phyloP scores from a whole-genome alignment of 179 eudicot genomes.

The Beta lomatogona region DNA sequence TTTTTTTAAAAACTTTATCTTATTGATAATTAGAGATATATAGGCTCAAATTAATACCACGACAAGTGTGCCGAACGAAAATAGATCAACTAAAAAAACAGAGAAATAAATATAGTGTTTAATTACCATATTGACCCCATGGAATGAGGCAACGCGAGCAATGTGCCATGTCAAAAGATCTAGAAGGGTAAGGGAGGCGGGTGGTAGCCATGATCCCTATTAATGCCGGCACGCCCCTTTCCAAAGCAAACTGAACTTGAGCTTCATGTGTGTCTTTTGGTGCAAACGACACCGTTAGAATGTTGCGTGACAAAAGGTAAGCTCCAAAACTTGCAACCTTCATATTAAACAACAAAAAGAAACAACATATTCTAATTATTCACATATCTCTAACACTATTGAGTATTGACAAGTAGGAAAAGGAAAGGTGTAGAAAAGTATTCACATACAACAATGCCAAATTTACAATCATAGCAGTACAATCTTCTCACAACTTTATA shows the following conservation, averaged over 20 bases:
- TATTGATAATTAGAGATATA: too few relatives aligned
- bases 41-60: too few relatives aligned
- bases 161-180: slow-evolving; percentile 92
- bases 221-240: slow-evolving; percentile 81
- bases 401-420: neutral
- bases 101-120: too few relatives aligned
- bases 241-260: slow-evolving; percentile 87
- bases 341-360: neutral
- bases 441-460: neutral
- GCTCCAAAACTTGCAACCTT: slow-evolving; percentile 97
- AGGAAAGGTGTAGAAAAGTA: neutral
- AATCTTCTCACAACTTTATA: neutral
- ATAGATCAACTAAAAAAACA: too few relatives aligned
- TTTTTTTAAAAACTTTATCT: too few relatives aligned
- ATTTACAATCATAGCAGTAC: neutral
- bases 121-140: slow-evolving; percentile 65
- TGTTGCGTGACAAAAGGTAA: slow-evolving; percentile 64
- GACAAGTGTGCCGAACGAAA: too few relatives aligned
- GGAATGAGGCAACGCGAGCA: slow-evolving; percentile 97
- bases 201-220: slow-evolving; percentile 73
- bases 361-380: neutral
- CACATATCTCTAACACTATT: neutral
- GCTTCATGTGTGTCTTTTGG: slow-evolving; percentile 93
- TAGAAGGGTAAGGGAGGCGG: slow-evolving; percentile 76
- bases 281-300: slow-evolving; percentile 83